These are phyloP conservation scores for Guadua angustifolia DNA, from an alignment of 176 grass and related monocot genomes.

Conservation along the genomic window DNA sequence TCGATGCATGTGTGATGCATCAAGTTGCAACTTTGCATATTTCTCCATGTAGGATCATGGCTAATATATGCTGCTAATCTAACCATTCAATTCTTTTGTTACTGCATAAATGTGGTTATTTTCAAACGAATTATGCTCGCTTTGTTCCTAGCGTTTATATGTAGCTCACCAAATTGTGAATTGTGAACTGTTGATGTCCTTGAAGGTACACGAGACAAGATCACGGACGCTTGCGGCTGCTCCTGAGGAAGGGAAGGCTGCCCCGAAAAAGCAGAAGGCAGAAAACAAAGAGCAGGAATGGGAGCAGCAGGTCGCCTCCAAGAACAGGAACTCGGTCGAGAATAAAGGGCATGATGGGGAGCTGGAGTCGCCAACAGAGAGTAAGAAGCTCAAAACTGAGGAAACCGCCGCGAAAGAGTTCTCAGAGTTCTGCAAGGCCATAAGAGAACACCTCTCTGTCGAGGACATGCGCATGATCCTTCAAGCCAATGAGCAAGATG, in stretches of 20 bases:
- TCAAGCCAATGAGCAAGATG: constrained; percentile 68
- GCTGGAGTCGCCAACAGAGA: constrained; percentile 30
- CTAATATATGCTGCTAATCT: background rate
- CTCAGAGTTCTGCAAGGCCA: constrained; percentile 65
- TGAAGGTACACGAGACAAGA: constrained; percentile 71
- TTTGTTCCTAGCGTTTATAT: background rate
- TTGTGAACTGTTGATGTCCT: constrained; percentile 14
- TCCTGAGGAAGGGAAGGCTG: constrained; percentile 66
- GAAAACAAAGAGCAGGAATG: constrained; percentile 49
- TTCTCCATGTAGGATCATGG: background rate
- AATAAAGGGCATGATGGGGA: constrained; percentile 24
- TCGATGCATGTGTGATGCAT: background rate
- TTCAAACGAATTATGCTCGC: background rate
- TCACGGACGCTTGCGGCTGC: constrained; percentile 48
- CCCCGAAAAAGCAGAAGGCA: constrained; percentile 44
- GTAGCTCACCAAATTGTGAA: background rate
- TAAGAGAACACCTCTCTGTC: constrained; percentile 57
- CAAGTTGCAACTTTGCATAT: background rate
- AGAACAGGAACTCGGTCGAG: constrained; percentile 47
- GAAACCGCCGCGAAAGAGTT: constrained; percentile 37
- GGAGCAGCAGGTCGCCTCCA: constrained; percentile 30
- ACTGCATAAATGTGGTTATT: background rate
- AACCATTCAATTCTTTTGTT: background rate
- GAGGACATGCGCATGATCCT: constrained; percentile 86
- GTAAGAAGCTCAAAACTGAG: constrained; percentile 61